Base-by-base conservation (phyloP, 1,284 basidiomycete species). In the Leccinum griseonigrum region DNA sequence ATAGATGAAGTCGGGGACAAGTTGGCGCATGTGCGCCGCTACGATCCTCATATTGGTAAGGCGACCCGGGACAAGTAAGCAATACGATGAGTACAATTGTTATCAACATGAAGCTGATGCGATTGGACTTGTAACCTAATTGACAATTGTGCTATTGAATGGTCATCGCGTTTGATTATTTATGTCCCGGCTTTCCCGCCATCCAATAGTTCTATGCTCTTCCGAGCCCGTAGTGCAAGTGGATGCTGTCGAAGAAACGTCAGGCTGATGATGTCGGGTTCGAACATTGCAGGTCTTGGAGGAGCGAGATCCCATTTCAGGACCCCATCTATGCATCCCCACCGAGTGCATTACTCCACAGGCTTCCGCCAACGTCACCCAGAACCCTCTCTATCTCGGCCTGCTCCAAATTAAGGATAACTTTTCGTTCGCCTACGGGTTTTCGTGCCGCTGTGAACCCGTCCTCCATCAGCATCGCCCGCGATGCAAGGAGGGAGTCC, bases 321-420 rank as follows among this genome's bases (percentile, higher is more conserved):
- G 34, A 32, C 40, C 26, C 14, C 46, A 13, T 43, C 59, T 69
- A 73, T 57, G 59, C 54, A 3, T 59, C 58, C 2, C 63, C 69
- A 59, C 76, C 75, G 43, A 84, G 69, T 6, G 77, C 81, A 69
- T 79, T 87, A 75, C 83, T 86, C 91, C 91, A 92, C n/a, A 71
- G 72, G 43, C 76, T 67, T 13, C 90, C 90, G 9, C 88, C 89
- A 13, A 88, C 80, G 57, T 92, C 90, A 31, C 87, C 81, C 40
- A 93, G 75, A 26, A 90, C 86, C 51, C 88, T 78, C 76, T 92
- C 90, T 1, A 92, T 86, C 66, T 92, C 91, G 0, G 73, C 76
- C 67, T 85, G 82, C 69, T 92, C 91, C 51, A 92, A 68, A 69
- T 90, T 90, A 26, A 93, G 75, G 59, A 90, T 72, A 6, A 92